Conservation (phyloP, 192 early-diverging fungal species). For the Rhizophagus clarus region DNA sequence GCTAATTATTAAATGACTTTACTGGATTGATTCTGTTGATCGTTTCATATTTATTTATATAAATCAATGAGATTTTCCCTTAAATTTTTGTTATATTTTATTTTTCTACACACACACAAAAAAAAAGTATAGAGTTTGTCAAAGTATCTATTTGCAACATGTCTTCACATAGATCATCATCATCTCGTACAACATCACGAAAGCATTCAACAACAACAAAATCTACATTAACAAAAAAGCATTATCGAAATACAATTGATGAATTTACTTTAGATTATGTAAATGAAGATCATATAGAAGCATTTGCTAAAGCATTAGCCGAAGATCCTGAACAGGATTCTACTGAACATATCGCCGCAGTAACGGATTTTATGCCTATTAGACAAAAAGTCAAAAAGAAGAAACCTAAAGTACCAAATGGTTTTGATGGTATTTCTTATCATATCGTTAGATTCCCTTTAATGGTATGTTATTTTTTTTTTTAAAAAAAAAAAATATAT, state of each 20-base stretch:
- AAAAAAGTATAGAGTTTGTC: no score
- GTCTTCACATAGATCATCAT: not conserved
- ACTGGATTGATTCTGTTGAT: no score
- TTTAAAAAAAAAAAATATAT: not conserved
- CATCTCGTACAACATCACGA: not conserved
- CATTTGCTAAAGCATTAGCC: constrained; percentile 48
- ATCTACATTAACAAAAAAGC: not conserved
- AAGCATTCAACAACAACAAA: not conserved
- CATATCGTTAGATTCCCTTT: constrained; percentile 55
- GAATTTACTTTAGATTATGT: constrained; percentile 49
- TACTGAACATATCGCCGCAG: constrained; percentile 54
- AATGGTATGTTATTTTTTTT: constrained; percentile 43
- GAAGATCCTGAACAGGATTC: constrained; percentile 45
- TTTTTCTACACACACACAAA: no score
- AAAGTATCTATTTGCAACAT: not conserved
- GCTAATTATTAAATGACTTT: no score
- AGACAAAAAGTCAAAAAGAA: constrained; percentile 39
- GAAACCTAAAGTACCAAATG: constrained; percentile 26
- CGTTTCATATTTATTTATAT: no score
- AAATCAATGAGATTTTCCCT: no score
- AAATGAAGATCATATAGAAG: constrained; percentile 51
- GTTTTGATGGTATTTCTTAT: constrained; percentile 49
- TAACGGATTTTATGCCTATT: constrained; percentile 55
- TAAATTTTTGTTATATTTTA: no score
- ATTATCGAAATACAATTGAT: not conserved